These are phyloP conservation scores for Dujonia santamariae DNA, from an alignment of 1,139 yeast species.

Conservation along the genomic window DNA sequence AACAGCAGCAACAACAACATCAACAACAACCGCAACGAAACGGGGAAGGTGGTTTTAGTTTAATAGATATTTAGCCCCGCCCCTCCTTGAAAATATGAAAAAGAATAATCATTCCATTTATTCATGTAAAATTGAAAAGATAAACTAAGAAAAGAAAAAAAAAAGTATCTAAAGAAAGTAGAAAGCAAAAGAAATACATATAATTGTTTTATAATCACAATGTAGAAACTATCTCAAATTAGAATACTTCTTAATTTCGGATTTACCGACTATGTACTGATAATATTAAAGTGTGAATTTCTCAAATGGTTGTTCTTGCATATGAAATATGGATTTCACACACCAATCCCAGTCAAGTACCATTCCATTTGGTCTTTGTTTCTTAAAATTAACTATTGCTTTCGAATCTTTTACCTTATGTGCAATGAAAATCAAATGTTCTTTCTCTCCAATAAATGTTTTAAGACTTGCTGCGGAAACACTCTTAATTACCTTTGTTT, in stretches of 20 bases:
- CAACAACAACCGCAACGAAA: conserved; percentile 29
- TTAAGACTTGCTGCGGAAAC: conserved; percentile 12
- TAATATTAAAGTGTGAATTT: conserved; percentile 17
- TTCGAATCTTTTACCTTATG: conserved; percentile 45
- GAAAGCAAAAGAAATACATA: no score
- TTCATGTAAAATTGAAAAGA: conserved; percentile 2
- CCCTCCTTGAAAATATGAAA: no score
- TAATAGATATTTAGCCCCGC: conserved; percentile 47
- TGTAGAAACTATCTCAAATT: no score
- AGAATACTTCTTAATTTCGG: no score
- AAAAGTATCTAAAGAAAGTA: no score
- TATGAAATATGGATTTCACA: conserved; percentile 54
- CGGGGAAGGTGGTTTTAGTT: conserved; percentile 42
- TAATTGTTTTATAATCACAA: no score
- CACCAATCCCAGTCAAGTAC: conserved; percentile 72
- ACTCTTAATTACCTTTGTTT: conserved; percentile 30
- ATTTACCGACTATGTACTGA: neutral
- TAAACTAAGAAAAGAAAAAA: no score
- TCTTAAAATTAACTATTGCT: conserved; percentile 37
- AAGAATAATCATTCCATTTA: no score
- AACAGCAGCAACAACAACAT: conserved; percentile 33
- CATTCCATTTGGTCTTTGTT: conserved; percentile 23
- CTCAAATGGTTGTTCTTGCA: conserved; percentile 29
- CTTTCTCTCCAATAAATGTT: conserved; percentile 12
- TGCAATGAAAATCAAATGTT: conserved; percentile 26